phyloP scores from a whole-genome alignment of 208 protist species.

The Leishmania lainsoni region DNA sequence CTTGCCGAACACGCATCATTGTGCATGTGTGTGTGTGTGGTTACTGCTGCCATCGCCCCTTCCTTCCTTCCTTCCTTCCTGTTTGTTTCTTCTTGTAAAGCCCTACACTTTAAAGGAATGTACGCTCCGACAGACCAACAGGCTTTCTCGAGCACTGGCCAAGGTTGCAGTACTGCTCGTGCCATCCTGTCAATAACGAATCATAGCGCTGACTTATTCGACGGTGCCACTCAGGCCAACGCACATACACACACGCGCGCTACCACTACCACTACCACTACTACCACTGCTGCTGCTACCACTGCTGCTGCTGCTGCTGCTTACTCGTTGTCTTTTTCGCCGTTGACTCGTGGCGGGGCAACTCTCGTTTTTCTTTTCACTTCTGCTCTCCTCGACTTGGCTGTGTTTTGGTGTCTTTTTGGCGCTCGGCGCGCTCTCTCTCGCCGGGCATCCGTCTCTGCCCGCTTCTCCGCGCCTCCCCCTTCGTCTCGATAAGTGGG shows the following conservation, averaged over 20 bases:
- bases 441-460: no score
- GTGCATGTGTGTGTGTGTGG: not conserved
- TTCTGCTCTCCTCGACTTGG: not conserved
- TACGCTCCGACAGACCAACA: no score
- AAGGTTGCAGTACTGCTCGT: no score
- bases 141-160: no score
- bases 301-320: no score
- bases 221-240: not conserved
- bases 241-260: not conserved
- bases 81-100: not conserved
- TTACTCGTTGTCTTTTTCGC: not conserved
- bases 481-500: no score
- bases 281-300: not conserved
- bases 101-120: no score
- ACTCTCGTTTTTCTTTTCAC: not conserved
- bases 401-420: no score
- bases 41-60: not conserved
- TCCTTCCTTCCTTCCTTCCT: not conserved
- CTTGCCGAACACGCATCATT: not conserved
- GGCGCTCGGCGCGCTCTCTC: no score
- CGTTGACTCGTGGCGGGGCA: not conserved
- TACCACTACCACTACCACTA: not conserved
- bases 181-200: no score
- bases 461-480: no score
- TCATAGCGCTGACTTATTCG: not conserved